phyloP scores from a whole-genome alignment of 176 grass and related monocot genomes.

The Ensete ventricosum region DNA sequence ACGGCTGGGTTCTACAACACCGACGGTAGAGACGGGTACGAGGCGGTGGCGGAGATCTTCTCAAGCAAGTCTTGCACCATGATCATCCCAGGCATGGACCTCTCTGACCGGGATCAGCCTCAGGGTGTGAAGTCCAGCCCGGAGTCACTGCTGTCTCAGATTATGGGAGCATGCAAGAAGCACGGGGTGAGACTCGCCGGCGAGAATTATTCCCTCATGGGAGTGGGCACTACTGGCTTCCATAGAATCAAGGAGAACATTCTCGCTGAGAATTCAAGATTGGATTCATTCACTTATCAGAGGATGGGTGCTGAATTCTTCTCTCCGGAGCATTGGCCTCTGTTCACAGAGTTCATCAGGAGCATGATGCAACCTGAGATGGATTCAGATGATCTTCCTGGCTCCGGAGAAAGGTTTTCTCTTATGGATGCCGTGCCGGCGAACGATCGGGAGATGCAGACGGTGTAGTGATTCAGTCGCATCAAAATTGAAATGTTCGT shows the following conservation, averaged over 20 bases:
- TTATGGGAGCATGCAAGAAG: constrained; percentile 45
- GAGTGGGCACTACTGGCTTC: constrained; percentile 27
- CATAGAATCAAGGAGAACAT: constrained; percentile 23
- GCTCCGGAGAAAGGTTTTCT: constrained; percentile 9
- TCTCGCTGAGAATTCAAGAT: neutral
- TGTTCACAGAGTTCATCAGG: constrained; percentile 57
- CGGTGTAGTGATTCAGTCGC: neutral
- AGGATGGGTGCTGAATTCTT: constrained; percentile 70
- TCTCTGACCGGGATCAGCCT: constrained; percentile 45
- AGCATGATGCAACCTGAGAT: constrained; percentile 39
- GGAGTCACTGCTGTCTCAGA: constrained; percentile 46
- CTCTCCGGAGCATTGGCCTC: constrained; percentile 73
- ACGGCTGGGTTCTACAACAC: constrained; percentile 64
- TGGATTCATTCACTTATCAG: constrained; percentile 48
- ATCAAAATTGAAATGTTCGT: too few relatives aligned
- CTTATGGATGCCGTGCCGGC: neutral
- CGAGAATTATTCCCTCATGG: constrained; percentile 56
- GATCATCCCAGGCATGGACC: constrained; percentile 60
- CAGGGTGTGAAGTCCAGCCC: constrained; percentile 38
- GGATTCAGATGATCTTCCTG: constrained; percentile 48
- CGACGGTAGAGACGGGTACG: constrained; percentile 42
- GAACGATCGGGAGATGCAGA: constrained; percentile 24
- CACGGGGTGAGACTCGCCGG: constrained; percentile 40
- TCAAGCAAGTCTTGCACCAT: constrained; percentile 39
- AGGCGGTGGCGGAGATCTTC: constrained; percentile 52